Base-by-base conservation (phyloP, 1,284 basidiomycete species). In the Ustilago cynodontis region DNA sequence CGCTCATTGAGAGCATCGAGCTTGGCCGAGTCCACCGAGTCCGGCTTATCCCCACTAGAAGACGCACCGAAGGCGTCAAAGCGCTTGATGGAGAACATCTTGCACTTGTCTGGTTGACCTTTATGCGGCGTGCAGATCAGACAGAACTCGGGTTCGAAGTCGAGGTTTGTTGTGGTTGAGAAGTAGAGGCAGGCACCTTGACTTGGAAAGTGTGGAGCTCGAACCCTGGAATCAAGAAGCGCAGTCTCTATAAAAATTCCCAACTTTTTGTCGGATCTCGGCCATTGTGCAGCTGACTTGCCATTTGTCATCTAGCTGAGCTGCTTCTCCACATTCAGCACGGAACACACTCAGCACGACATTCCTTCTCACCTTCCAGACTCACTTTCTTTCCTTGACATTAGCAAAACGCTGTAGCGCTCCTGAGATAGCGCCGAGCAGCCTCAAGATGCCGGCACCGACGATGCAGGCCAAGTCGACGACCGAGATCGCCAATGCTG, bases 31-130 rank as follows among this genome's bases (percentile, higher is more conserved):
- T 59, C 63, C 2, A 65, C 61, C 7, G 64, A 20, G 13, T 59
- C 68, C 5, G 56, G 33, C 11, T 64, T 58, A 20, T 26, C 29
- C 1, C 50, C 63, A n/a, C 45, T 50, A 24, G 55, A 26, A 31
- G 59, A 52, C 11, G 51, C 45, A 14, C 59, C 51, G 52, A 62
- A 67, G n/a, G 71, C 79, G 52, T 80, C 70, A 56, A 80, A 80
- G 29, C 79, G 63, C 57, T 77, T 80, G 59, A 80, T 60, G 2
- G 76, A 72, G 64, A 80, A 78, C 79, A 80, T 80, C 14, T 37
- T 33, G 50, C 2, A 14, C 20, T 33, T 5, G 11, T 5, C 31
- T 33, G 31, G 11, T 33, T 5, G 5, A 20, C 14, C 24, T n/a
- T 11, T 50, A 10, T n/a, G 2, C 7, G 28, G 47, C 24, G 16